phyloP scores from a whole-genome alignment of 2,329 filamentous ascomycete species.

The Chalara sp. region DNA sequence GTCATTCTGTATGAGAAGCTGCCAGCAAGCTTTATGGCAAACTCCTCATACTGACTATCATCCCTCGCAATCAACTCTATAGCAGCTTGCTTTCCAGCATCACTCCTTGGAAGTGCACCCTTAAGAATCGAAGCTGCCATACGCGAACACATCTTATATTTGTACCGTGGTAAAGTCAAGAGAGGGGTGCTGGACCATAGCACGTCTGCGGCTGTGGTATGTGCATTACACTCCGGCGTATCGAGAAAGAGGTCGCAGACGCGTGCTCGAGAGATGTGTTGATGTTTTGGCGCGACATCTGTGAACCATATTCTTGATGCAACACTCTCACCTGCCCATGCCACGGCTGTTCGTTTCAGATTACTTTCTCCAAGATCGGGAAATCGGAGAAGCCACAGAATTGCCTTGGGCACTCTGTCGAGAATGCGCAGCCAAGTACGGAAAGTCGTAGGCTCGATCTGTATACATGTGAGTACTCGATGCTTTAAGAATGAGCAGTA shows the following conservation, averaged over 20 bases:
- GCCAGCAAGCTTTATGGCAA: slow-evolving; percentile 61
- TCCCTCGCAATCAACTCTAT: slow-evolving; percentile 68
- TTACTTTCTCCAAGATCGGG: slow-evolving; percentile 88
- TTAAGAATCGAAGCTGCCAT: slow-evolving; percentile 95
- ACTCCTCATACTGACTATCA: slow-evolving; percentile 79
- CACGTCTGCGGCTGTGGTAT: slow-evolving; percentile 94
- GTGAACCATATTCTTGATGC: slow-evolving; percentile 88
- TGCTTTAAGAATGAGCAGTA: not conserved
- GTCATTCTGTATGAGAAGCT: slow-evolving; percentile 51
- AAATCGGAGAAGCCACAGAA: slow-evolving; percentile 95
- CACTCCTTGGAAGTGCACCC: slow-evolving; percentile 72
- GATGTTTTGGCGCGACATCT: slow-evolving; percentile 89
- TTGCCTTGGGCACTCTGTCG: slow-evolving; percentile 73
- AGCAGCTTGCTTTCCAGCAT: slow-evolving; percentile 61
- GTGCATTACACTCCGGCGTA: slow-evolving; percentile 95
- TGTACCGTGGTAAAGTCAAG: slow-evolving; percentile 81
- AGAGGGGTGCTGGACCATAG: slow-evolving; percentile 94
- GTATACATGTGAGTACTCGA: not conserved
- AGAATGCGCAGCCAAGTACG: slow-evolving; percentile 93
- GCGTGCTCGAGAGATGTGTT: slow-evolving; percentile 86
- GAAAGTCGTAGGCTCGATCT: slow-evolving; percentile 97
- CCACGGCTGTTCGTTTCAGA: slow-evolving; percentile 68
- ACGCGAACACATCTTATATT: slow-evolving; percentile 98
- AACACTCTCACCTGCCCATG: slow-evolving; percentile 81
- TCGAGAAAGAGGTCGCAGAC: slow-evolving; percentile 94